Evolutionary conservation across 1,284 basidiomycete species (phyloP), one percentile per base, ranked within the genome.

Genomic region (Malassezia arunalokei): DNA sequence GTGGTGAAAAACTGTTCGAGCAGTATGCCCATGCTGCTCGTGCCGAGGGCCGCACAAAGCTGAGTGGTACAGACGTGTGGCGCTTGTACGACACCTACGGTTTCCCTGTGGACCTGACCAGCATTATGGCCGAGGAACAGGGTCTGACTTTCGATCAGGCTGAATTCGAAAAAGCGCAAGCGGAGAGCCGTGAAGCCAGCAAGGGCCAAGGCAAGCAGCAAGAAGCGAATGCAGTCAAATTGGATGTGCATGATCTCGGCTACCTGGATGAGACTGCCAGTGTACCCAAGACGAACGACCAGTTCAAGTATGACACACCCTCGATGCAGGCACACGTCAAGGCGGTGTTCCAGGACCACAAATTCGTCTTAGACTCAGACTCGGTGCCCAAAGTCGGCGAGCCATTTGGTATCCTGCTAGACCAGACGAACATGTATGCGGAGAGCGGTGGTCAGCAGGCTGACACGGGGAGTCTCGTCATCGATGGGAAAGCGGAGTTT

Each of bases 361-460:
- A 80, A 20, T 96, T 98, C 76, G 79, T 61, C 32, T 32, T 40
- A 8, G 50, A 54, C 31, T 54, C 61, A 4, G 37, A 27, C 39
- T 57, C 58, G 49, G 43, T 84, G 0, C 51, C 68, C 30, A 76
- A 79, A 38, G 47, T 49, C 20, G 80, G 79, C 57, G 76, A 81
- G 28, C 76, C 79, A 11, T 87, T 96, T 68, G 94, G 92, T 51
- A 72, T 99, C 52, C 74, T 99, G 35, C 82, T 99, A 48, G 88
- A 98, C 76, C 81, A 80, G 52, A 96, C 92, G n/a, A 89, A 84
- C 76, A 94, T 98, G 75, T 99, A 98, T 66, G 92, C 92, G 28
- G 92, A 99, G 77, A 81, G 87, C 44, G 92, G 92, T 73, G 94
- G 92, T 38, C 92, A 99, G 75, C 91, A 98, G 76, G 84, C 87